Evolutionary conservation across 208 protist species (phyloP).

Genomic region (Trypanosoma lewisi): DNA sequence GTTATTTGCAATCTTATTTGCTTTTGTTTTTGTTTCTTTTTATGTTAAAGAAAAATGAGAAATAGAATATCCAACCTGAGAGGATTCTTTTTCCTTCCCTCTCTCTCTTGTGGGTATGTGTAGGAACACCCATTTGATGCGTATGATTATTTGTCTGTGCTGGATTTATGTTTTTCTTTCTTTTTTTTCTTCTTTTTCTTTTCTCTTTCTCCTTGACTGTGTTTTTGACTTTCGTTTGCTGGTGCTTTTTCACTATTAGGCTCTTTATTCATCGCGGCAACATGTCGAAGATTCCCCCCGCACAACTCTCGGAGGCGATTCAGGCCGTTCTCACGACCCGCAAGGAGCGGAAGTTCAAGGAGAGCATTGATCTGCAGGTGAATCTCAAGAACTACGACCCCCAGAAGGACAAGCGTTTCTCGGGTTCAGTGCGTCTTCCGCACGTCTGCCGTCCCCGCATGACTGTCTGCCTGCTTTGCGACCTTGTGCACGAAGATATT

Average conservation of each 20-base stretch:
- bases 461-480: constrained; percentile 96
- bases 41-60: background rate
- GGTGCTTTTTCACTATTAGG: background rate
- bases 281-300: constrained; percentile 90
- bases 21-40: constrained; percentile 22
- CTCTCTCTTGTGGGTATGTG: constrained; percentile 3
- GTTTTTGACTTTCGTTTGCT: constrained; percentile 3
- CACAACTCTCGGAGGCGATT: constrained; percentile 80
- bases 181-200: background rate
- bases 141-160: background rate
- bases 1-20: constrained; percentile 5
- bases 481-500: constrained; percentile 95
- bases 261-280: constrained; percentile 3
- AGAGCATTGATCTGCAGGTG: constrained; percentile 99
- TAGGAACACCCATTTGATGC: background rate
- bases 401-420: constrained; percentile 99
- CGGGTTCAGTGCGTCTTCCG: constrained; percentile 94
- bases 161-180: constrained; percentile 3
- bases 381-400: constrained; percentile 99
- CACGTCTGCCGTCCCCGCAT: constrained; percentile 92
- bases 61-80: background rate
- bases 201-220: constrained; percentile 7
- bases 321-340: constrained; percentile 66
- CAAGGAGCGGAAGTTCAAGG: constrained; percentile 95
- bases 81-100: background rate